A percentile compares a stretch with the other conserved stretches of the same genome.
phyloP scores from a whole-genome alignment of 2,329 filamentous ascomycete species.

The Epichloe scottii region DNA sequence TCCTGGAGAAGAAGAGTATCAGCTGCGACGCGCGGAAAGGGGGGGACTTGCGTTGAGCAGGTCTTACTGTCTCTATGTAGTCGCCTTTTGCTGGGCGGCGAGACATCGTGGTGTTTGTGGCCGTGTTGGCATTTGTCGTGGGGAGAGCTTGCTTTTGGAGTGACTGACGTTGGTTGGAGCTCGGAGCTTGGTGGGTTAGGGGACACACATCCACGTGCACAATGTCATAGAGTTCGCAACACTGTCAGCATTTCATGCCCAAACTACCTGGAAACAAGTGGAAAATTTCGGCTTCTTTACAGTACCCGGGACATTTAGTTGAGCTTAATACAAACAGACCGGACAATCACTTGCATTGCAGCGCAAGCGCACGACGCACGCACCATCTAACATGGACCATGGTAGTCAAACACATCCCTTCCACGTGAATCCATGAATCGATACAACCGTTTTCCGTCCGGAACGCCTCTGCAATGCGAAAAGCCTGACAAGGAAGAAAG shows the following conservation, averaged over 20 bases:
- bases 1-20: constrained; percentile 42
- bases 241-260: not conserved
- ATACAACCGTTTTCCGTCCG: not conserved
- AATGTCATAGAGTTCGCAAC: too few relatives aligned
- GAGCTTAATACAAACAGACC: not conserved
- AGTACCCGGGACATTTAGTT: not conserved
- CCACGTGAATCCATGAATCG: not conserved
- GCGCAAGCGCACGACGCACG: not conserved
- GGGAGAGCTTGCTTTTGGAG: not conserved
- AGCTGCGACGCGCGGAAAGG: not conserved
- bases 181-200: too few relatives aligned
- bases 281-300: too few relatives aligned
- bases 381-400: not conserved
- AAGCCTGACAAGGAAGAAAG: not conserved
- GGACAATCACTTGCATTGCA: not conserved
- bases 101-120: constrained; percentile 43
- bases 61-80: constrained; percentile 82
- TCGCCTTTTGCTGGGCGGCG: constrained; percentile 72
- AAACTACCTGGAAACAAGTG: not conserved
- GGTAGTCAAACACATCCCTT: not conserved
- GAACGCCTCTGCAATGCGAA: constrained; percentile 8
- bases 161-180: too few relatives aligned
- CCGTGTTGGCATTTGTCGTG: not conserved
- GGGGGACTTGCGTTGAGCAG: not conserved
- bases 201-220: too few relatives aligned